These are phyloP conservation scores for Cercospora janseana DNA, from an alignment of 2,329 filamentous ascomycete species.

Conservation along the genomic window DNA sequence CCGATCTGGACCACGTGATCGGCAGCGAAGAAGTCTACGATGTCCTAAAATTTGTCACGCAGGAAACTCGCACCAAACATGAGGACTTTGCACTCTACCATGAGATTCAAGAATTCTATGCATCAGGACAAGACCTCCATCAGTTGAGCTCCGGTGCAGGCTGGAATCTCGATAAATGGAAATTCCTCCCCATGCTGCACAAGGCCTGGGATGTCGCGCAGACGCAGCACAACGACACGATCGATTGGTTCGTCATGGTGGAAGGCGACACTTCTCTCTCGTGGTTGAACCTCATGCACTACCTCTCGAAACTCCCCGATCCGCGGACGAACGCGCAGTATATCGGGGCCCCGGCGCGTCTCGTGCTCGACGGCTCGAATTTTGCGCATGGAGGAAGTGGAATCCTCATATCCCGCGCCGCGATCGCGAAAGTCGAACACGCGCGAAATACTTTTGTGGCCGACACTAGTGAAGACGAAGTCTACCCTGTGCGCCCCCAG, in stretches of 20 bases:
- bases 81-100: conserved; percentile 38
- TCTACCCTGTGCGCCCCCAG: no score
- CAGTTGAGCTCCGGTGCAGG: conserved; percentile 39
- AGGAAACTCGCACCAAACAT: conserved; percentile 30
- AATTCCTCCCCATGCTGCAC: conserved; percentile 57
- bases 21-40: conserved; percentile 41
- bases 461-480: no score
- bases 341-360: conserved; percentile 53
- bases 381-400: conserved; percentile 32
- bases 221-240: conserved; percentile 36
- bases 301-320: conserved; percentile 48
- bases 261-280: conserved; percentile 53
- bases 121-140: conserved; percentile 34
- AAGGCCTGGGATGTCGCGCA: conserved; percentile 47
- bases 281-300: conserved; percentile 45
- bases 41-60: conserved; percentile 32
- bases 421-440: conserved; percentile 19
- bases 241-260: conserved; percentile 54
- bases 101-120: conserved; percentile 33
- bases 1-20: conserved; percentile 51
- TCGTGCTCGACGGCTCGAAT: conserved; percentile 28
- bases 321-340: conserved; percentile 44
- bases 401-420: conserved; percentile 28
- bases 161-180: conserved; percentile 58
- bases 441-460: conserved; percentile 1